Base-by-base conservation (phyloP, 2,329 filamentous ascomycete genomes). In the Fusarium chaquense region DNA sequence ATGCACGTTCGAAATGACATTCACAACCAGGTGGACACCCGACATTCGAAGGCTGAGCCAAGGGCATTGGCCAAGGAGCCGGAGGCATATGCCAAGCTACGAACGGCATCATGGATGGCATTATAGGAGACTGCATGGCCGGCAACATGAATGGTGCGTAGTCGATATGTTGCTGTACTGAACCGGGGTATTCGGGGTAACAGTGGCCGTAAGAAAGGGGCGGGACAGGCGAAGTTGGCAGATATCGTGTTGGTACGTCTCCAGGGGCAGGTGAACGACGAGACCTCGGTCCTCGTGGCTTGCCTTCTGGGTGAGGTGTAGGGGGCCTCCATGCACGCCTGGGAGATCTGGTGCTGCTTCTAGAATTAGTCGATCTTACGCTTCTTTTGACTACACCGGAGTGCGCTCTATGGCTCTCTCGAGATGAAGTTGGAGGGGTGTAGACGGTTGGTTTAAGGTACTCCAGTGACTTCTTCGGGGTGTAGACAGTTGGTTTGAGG, bases 251-350 rank as follows among this genome's bases (percentile, higher is more conserved):
- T 10, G 38, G 28, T 20, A 28, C 18, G 16, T 44, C 24, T 16
- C 32, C 20, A 5, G 53, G 38, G 28, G 53, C 18, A 20, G 52
- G 35, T 32, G 45, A 36, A 35, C 44, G 24, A 22, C 38, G 32
- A 26, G 18, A 24, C 18, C 54, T 53, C n/a, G 58, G 41, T 28
- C 45, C 49, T 50, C 52, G 62, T 26, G 16, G 35, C 16, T 49
- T 70, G 20, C 53, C 43, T 30, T 70, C 62, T 38, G 53, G 67
- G 16, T 68, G 62, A 26, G 67, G 67, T 16, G 67, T 70, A 41
- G 67, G 67, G 24, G 67, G 62, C 5, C 67, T 62, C 26, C 54
- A 58, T 24, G 33, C n/a, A 24, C 30, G 58, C 13, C 51, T 57
- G 10, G 65, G 52, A 46, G 62, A 63, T 15, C 32, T 67, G 20